Conservation (phyloP, 2,329 filamentous ascomycete genomes). For the Aspergillus alliaceus region DNA sequence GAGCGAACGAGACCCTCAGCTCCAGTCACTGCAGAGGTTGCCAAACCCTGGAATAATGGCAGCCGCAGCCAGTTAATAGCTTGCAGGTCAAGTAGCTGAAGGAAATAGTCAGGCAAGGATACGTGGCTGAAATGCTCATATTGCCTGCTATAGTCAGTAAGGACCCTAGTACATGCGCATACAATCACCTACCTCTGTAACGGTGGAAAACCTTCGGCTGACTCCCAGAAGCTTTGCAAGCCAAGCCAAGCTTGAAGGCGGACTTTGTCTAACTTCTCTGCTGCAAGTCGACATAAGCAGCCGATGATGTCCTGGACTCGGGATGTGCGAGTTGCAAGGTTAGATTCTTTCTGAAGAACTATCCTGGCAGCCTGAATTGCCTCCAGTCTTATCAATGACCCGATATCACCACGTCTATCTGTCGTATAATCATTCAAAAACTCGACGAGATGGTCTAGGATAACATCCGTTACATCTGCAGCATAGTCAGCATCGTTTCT, state of each 20-base stretch:
- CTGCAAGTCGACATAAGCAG: constrained; percentile 66
- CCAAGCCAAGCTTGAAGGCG: constrained; percentile 56
- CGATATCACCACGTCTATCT: constrained; percentile 84
- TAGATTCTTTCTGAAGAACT: constrained; percentile 25
- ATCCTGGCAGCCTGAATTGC: constrained; percentile 66
- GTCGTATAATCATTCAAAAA: constrained; percentile 85
- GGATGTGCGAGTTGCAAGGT: constrained; percentile 9
- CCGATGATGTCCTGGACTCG: constrained; percentile 30
- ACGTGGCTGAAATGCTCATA: constrained; percentile 48
- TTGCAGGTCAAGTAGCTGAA: constrained; percentile 41
- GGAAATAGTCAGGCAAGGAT: constrained; percentile 44
- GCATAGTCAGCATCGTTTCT: constrained; percentile 16
- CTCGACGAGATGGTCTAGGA: constrained; percentile 30
- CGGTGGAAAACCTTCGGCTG: constrained; percentile 30
- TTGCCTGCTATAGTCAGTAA: constrained; percentile 29
- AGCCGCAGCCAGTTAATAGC: constrained; percentile 36
- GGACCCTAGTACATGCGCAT: not conserved
- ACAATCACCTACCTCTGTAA: constrained; percentile 41
- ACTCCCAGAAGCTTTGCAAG: constrained; percentile 43
- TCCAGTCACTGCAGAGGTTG: constrained; percentile 46
- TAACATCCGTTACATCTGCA: constrained; percentile 29
- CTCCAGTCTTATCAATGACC: constrained; percentile 79
- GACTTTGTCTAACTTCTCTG: constrained; percentile 89
- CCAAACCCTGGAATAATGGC: constrained; percentile 43
- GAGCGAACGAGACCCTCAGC: constrained; percentile 46